Base-by-base conservation (phyloP, 1,284 basidiomycete genomes). In the Thelephora terrestris region DNA sequence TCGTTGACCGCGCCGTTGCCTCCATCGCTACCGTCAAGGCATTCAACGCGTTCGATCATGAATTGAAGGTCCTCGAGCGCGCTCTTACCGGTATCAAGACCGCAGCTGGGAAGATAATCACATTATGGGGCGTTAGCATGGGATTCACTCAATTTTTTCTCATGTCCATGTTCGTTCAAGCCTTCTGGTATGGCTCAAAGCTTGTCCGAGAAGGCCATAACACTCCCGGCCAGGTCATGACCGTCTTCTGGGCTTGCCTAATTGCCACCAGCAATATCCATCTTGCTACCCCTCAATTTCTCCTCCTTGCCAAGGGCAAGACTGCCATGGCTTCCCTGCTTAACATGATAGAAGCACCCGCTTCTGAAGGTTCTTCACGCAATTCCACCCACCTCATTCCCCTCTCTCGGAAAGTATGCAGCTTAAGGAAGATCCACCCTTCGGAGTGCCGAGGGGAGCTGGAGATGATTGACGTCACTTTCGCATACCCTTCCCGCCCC, bases 191-290 rank as follows among this genome's bases (percentile, higher is more conserved):
- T 63, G 96, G 95, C 12, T 78, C 86, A 2, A 84, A 87, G 60
- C 76, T 97, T 47, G 91, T 99, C 12, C 70, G 80, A 21, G 73
- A 81, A 17, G 86, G 86, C 4, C 78, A 75, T 50, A 73, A 81
- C 46, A 70, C 69, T 1, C 71, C 86, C 0, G 90, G 89, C 4
- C 76, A 84, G 45, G 89, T 98, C 54, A 93, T 94, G 81, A 85
- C 88, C 25, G 91, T 95, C 43, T 99, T 99, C 64, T 98, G 94
- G 91, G 91, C 94, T 0, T 92, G 91, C 61, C 71, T 98, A 42
- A 85, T 97, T 49, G 91, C 91, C 0, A 86, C 85, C 3, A 83
- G 76, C 58, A 90, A 90, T 61, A 65, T 97, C 5, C 91, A 96
- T 62, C 80, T 85, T 74, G 81, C 82, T 58, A 79, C 97, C 5